Evolutionary conservation across 1,139 yeast species (phyloP).

Genomic region (Candida mesenterica): DNA sequence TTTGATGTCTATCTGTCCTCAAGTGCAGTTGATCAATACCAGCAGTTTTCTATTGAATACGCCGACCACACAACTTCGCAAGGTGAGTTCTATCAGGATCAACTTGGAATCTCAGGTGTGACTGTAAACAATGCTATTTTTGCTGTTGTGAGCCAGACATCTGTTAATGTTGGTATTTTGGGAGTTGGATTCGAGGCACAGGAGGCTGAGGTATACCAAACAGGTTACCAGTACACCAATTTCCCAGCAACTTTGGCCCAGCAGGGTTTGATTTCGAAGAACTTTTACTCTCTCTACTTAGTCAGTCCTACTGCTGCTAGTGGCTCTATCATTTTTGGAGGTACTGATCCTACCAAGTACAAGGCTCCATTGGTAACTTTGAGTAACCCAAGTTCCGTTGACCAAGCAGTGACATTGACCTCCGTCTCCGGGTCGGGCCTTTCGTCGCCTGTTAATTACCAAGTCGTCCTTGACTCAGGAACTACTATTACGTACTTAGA

Average conservation of each 20-base stretch:
- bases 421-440: neutral
- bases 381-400: neutral
- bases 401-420: neutral
- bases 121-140: constrained; percentile 13
- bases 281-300: constrained; percentile 23
- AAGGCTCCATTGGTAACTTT: constrained; percentile 18
- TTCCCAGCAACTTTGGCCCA: constrained; percentile 19
- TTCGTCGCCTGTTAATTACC: no score
- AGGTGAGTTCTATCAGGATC: constrained; percentile 11
- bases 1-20: constrained; percentile 12
- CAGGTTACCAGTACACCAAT: constrained; percentile 16
- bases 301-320: constrained; percentile 12
- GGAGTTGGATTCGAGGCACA: constrained; percentile 17
- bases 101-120: constrained; percentile 7
- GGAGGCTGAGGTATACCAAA: constrained; percentile 9
- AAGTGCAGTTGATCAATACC: constrained; percentile 4
- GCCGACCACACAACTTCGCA: constrained; percentile 11
- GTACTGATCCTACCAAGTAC: constrained; percentile 28
- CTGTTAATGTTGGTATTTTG: constrained; percentile 15
- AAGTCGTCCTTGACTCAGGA: constrained; percentile 39
- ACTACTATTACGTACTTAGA: constrained; percentile 34
- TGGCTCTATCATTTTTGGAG: constrained; percentile 31
- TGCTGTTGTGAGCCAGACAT: constrained; percentile 15
- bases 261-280: constrained; percentile 19
- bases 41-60: constrained; percentile 9